phyloP scores from a whole-genome alignment of 2,329 filamentous ascomycete species.

The Colletotrichum destructivum region DNA sequence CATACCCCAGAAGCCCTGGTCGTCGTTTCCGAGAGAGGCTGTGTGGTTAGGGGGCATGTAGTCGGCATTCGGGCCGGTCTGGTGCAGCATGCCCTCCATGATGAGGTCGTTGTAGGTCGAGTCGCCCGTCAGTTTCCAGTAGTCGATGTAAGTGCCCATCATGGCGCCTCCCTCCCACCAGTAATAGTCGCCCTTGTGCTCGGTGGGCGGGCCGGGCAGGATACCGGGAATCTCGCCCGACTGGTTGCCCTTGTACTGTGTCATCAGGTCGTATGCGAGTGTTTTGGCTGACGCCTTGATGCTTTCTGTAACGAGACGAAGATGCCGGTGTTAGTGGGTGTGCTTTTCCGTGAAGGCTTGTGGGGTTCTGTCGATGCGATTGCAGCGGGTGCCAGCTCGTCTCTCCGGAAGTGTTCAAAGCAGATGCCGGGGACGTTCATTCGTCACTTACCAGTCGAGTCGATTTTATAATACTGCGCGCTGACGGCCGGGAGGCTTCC shows the following conservation, averaged over 20 bases:
- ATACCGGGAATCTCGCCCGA: slow-evolving; percentile 70
- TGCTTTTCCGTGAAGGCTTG: no score
- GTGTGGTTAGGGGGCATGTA: slow-evolving; percentile 75
- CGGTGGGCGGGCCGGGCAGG: slow-evolving; percentile 67
- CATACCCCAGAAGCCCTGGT: slow-evolving; percentile 80
- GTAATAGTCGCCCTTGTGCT: slow-evolving; percentile 71
- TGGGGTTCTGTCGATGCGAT: not conserved
- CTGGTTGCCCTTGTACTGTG: slow-evolving; percentile 66
- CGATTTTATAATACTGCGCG: slow-evolving; percentile 51
- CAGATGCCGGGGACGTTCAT: no score
- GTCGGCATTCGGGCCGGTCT: slow-evolving; percentile 69
- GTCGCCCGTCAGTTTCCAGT: slow-evolving; percentile 79
- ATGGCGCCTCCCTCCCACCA: slow-evolving; percentile 83
- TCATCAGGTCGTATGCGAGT: slow-evolving; percentile 66
- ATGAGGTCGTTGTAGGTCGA: slow-evolving; percentile 72
- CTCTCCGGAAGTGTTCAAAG: no score
- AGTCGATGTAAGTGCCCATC: slow-evolving; percentile 79
- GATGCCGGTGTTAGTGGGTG: slow-evolving; percentile 4
- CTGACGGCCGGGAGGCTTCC: slow-evolving; percentile 39
- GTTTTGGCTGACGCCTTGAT: slow-evolving; percentile 62
- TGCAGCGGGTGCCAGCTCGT: no score
- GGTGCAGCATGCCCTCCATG: slow-evolving; percentile 70
- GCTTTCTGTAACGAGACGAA: slow-evolving; percentile 53
- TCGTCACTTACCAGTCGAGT: slow-evolving; percentile 48
- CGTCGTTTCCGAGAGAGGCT: slow-evolving; percentile 74